Conservation (phyloP, 768 basidiomycete species). For the Collybia sordida region DNA sequence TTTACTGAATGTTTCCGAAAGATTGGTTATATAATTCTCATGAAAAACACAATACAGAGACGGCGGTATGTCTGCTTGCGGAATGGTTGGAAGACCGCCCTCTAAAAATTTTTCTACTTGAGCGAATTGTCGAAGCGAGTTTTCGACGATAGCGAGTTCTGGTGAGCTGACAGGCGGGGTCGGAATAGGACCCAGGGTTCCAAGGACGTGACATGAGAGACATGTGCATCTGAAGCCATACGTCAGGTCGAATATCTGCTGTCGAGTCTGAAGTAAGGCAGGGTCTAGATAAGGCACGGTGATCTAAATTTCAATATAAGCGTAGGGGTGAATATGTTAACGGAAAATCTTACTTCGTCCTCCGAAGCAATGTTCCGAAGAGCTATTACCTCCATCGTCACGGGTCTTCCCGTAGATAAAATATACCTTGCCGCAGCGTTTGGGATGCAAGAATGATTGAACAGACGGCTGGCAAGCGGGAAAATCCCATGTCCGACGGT, state of each 20-base stretch:
- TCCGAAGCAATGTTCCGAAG: conserved; percentile 52
- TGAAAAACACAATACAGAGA: conserved; percentile 45
- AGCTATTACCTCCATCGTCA: conserved; percentile 65
- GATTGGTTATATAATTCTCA: conserved; percentile 53
- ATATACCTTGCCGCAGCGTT: conserved; percentile 67
- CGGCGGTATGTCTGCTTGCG: conserved; percentile 37
- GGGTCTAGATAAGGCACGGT: conserved; percentile 79
- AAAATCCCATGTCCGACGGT: conserved; percentile 75
- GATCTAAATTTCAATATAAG: conserved; percentile 42
- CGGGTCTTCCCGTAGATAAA: conserved; percentile 33
- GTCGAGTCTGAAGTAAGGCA: conserved; percentile 61
- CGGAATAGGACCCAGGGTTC: conserved; percentile 33
- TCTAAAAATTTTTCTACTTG: conserved; percentile 26
- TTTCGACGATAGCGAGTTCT: conserved; percentile 28
- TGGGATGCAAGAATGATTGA: conserved; percentile 82
- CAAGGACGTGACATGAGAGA: conserved; percentile 50
- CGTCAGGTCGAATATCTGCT: conserved; percentile 54
- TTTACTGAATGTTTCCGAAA: conserved; percentile 66
- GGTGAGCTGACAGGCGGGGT: conserved; percentile 33
- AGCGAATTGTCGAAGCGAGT: conserved; percentile 36
- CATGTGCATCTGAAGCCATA: conserved; percentile 74
- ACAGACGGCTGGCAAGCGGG: conserved; percentile 73
- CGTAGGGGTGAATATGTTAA: neutral
- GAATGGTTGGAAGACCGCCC: conserved; percentile 25
- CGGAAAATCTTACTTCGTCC: conserved; percentile 57